Percentiles rank a stretch among this genome's conserved stretches.
These are phyloP conservation scores for Tuber aestivum DNA, from an alignment of 495 filamentous ascomycete genomes.

Conservation along the genomic window DNA sequence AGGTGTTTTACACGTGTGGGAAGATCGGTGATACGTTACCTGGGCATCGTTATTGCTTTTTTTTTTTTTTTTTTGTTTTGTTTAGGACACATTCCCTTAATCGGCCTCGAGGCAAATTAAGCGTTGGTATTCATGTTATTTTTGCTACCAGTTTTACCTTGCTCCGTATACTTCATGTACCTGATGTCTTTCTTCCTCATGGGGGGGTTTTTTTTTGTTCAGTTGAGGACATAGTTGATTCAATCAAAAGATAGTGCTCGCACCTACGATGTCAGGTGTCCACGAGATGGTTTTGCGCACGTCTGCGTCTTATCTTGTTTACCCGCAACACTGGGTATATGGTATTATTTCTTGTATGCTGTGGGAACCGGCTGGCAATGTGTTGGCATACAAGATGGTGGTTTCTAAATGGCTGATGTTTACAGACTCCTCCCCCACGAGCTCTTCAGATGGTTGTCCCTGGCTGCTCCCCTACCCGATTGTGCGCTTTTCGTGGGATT, in stretches of 20 bases:
- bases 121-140: not conserved
- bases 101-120: constrained; percentile 1
- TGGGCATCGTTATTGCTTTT: not conserved
- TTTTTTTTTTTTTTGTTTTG: not conserved
- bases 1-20: not conserved
- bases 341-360: not conserved
- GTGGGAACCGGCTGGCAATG: not conserved
- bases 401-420: not conserved
- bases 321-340: not conserved
- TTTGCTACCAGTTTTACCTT: not conserved
- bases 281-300: not conserved
- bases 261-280: not conserved
- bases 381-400: not conserved
- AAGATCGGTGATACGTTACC: constrained; percentile 1
- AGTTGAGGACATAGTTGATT: not conserved
- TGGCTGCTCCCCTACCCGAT: not conserved
- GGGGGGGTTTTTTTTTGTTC: not conserved
- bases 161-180: not conserved
- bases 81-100: not conserved
- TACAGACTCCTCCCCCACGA: not conserved
- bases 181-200: not conserved
- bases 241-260: not conserved
- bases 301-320: not conserved
- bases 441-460: not conserved
- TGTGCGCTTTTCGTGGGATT: not conserved